Conservation (phyloP, 768 basidiomycete species). For the Rhizopogon vinicolor region DNA sequence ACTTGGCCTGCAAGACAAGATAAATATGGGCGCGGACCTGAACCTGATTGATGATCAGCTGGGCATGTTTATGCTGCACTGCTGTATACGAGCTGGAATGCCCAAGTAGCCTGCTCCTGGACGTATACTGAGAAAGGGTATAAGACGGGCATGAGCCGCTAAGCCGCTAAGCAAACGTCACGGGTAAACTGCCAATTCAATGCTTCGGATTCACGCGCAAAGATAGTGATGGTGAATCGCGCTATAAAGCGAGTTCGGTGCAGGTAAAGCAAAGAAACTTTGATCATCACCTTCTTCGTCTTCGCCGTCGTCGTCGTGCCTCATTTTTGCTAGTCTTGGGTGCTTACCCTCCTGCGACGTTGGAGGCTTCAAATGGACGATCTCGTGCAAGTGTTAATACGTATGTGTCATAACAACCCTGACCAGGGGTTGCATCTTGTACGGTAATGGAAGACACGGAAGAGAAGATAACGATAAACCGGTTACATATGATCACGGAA, state of each 20-base stretch:
- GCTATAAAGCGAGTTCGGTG: neutral
- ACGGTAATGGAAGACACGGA: neutral
- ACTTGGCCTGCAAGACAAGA: no score
- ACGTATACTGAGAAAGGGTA: no score
- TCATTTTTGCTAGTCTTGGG: no score
- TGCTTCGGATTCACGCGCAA: constrained; percentile 2
- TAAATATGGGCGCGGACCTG: neutral
- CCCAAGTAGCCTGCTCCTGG: neutral
- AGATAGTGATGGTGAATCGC: neutral
- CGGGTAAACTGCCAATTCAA: neutral
- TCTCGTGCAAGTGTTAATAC: neutral
- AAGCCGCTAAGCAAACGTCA: no score
- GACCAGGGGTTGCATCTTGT: neutral
- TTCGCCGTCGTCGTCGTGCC: neutral
- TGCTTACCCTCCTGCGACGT: neutral
- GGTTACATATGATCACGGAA: neutral
- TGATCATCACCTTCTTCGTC: neutral
- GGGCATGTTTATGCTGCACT: neutral
- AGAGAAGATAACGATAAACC: neutral
- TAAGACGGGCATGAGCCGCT: no score
- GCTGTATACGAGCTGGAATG: neutral
- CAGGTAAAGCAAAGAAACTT: neutral
- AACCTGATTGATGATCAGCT: no score
- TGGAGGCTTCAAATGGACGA: neutral
- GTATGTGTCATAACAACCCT: neutral